Percentiles rank a stretch among this genome's conserved stretches.
Evolutionary conservation across 2,329 filamentous ascomycete species (phyloP).

Genomic region (Ophiocordyceps australis): DNA sequence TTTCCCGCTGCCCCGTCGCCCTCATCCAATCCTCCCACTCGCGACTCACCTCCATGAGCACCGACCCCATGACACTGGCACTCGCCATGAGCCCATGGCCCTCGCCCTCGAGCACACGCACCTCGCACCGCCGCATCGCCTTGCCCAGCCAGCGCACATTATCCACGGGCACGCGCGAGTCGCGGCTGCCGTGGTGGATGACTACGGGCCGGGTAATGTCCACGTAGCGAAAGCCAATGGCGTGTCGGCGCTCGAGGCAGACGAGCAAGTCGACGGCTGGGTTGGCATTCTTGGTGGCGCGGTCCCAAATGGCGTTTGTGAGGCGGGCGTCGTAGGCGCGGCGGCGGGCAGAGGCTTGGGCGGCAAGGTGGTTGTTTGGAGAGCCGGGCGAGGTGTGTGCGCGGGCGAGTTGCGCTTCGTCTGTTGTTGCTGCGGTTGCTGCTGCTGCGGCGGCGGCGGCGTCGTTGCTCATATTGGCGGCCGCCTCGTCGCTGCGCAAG

Average conservation of each 20-base stretch:
- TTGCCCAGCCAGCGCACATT: conserved; percentile 92
- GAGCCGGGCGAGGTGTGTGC: conserved; percentile 6
- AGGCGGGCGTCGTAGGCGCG: conserved; percentile 66
- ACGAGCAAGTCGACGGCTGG: conserved; percentile 86
- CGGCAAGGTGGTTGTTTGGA: conserved; percentile 22
- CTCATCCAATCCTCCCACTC: conserved; percentile 86
- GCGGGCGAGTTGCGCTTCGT: conserved; percentile 18
- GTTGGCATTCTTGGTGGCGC: conserved; percentile 80
- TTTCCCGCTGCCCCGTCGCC: too few relatives aligned
- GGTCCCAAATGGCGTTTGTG: conserved; percentile 86
- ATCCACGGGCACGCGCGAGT: conserved; percentile 82
- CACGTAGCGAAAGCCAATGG: conserved; percentile 91
- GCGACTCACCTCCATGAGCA: conserved; percentile 84
- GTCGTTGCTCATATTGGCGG: conserved; percentile 29
- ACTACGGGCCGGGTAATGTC: conserved; percentile 84
- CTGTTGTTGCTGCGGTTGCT: conserved; percentile 3
- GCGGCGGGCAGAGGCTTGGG: conserved; percentile 45
- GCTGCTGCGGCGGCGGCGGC: conserved; percentile 9
- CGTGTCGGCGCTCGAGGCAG: conserved; percentile 76
- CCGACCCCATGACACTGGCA: conserved; percentile 77
- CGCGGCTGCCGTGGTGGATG: conserved; percentile 83
- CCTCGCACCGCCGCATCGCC: conserved; percentile 84
- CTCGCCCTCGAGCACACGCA: conserved; percentile 76
- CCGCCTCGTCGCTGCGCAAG: conserved; percentile 26
- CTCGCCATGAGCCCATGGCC: conserved; percentile 94